Evolutionary conservation across 805 yeast species (phyloP).

Genomic region (baker's yeast (Saccharomyces cerevisiae)): DNA sequence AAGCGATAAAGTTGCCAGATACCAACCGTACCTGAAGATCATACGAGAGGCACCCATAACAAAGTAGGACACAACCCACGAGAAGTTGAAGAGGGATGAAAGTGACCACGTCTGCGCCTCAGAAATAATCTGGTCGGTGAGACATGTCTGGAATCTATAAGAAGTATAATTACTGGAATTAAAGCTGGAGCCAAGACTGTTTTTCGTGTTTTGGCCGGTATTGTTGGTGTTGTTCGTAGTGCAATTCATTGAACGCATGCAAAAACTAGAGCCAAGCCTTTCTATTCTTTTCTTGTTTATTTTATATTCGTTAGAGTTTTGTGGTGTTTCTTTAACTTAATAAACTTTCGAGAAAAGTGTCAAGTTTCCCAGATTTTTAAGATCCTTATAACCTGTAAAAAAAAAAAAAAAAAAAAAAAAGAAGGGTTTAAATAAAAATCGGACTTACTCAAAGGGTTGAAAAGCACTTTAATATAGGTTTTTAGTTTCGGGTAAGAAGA

Average conservation of each 20-base stretch:
- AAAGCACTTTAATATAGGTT: not conserved
- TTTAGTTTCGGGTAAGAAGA: not conserved
- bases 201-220: not conserved
- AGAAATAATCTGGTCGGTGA: not conserved
- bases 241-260: not conserved
- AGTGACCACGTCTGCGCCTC: constrained; percentile 1
- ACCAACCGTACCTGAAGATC: constrained; percentile 1
- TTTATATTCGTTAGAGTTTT: not conserved
- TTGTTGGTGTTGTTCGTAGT: not conserved
- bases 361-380: not conserved
- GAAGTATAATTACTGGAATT: not conserved
- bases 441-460: not conserved
- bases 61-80: constrained; percentile 1
- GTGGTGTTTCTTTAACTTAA: not conserved
- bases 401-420: not conserved
- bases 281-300: not conserved
- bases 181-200: not conserved
- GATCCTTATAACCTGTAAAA: not conserved
- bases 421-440: not conserved
- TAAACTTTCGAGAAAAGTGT: not conserved
- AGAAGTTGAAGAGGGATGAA: not conserved
- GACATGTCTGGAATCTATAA: not conserved
- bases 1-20: constrained; percentile 8
- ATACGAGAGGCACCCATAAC: not conserved
- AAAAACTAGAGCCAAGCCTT: not conserved